Base-by-base conservation (phyloP, 768 basidiomycete species). In the Tulasnella sp. region DNA sequence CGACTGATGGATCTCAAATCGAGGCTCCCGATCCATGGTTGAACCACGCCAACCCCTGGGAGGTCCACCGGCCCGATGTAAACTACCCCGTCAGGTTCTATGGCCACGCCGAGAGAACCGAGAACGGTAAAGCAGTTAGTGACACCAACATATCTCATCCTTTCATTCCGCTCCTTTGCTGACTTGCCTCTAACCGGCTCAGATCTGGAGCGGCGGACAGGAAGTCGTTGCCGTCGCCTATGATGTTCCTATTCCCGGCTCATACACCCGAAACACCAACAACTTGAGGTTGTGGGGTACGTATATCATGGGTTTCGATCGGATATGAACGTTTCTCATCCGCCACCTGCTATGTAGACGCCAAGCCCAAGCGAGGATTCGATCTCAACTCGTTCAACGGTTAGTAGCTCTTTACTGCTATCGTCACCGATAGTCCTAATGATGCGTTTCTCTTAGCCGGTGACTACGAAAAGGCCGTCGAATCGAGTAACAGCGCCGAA, bases 361-460 rank as follows among this genome's bases (percentile, higher is more conserved):
- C 71, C 68, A 85, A 85, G 74, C 84, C 90, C 23, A 89, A 90
- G 76, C 77, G 88, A 66, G 89, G 88, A 1, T 97, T 97, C 69
- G 93, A 97, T 72, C 71, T 97, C 64, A 87, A 92, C 70, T 88
- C 86, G 48, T 98, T 97, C 81, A 98, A 98, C 69, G 89, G 88
- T 88, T 63, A 56, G 73, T 61, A 23, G 50, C 32, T 5, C n/a
- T 2, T 50, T 27, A 26, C 5, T 17, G 26, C 30, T 2, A 23
- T 26, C 19, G 29, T 56, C 11, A 23, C 21, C 4, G 41, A 4
- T 3, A 19, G 17, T 9, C 24, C 27, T 17, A 27, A 21, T 3
- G 50, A 63, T 61, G 58, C 44, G n/a, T 24, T 50, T 45, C 15
- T 21, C 53, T 23, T 62, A 90, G 90, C 91, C 62, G 95, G 95